Percentiles rank a stretch among this genome's conserved stretches.
Conservation (phyloP, 2,329 filamentous ascomycete species). For the Peltaster fructicola region DNA sequence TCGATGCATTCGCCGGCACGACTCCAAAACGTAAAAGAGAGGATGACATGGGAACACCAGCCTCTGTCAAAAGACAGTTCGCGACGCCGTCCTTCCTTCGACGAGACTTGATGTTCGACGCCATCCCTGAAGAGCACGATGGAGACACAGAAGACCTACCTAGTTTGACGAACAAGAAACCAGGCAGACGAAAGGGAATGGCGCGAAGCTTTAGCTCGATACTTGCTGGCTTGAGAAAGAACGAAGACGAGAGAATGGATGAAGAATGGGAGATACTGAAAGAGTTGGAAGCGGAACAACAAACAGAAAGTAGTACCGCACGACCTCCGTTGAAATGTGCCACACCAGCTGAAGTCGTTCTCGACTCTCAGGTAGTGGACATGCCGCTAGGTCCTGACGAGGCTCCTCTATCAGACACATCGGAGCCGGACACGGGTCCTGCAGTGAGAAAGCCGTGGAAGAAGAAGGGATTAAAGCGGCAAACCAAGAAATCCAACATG, state of each 20-base stretch:
- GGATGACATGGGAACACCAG: constrained; percentile 17
- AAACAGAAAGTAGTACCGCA: constrained; percentile 2
- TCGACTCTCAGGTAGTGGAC: constrained; percentile 25
- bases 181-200: constrained; percentile 19
- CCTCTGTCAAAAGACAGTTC: constrained; percentile 25
- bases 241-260: constrained; percentile 52
- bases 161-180: constrained; percentile 1
- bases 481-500: constrained; percentile 49
- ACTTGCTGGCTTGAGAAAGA: constrained; percentile 49
- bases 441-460: constrained; percentile 45
- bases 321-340: constrained; percentile 14
- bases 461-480: constrained; percentile 71
- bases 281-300: constrained; percentile 43
- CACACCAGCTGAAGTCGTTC: too few species aligned
- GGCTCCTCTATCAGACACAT: constrained; percentile 20
- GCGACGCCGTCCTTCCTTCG: constrained; percentile 56
- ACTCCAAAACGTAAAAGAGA: constrained; percentile 36
- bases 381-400: constrained; percentile 37
- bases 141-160: constrained; percentile 37
- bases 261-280: constrained; percentile 58
- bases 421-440: constrained; percentile 40
- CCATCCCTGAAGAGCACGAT: constrained; percentile 41
- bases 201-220: constrained; percentile 56
- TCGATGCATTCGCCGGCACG: constrained; percentile 45
- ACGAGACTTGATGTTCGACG: constrained; percentile 31